A percentile compares a stretch with the other conserved stretches of the same genome.
phyloP scores from a whole-genome alignment of 192 early-diverging fungal genomes.

The Linnemannia elongata region DNA sequence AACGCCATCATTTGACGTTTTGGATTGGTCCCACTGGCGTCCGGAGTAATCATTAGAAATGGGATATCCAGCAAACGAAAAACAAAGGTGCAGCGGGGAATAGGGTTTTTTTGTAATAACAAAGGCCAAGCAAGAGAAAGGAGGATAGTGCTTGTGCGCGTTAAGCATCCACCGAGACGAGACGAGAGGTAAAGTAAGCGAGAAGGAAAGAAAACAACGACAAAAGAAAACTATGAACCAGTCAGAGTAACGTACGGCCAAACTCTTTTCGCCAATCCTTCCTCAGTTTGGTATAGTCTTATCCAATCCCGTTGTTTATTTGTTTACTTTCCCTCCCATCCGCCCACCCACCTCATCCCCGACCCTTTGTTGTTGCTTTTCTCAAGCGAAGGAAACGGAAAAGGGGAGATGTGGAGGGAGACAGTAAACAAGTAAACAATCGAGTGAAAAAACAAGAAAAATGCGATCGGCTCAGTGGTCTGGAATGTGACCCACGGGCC shows the following conservation, averaged over 20 bases:
- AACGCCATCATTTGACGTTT: too few relatives aligned
- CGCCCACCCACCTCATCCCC: neutral
- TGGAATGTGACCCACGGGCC: slow-evolving; percentile 9
- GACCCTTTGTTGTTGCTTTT: neutral
- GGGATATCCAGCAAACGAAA: neutral
- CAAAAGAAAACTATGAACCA: neutral
- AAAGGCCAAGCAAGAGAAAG: neutral
- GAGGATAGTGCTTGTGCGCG: neutral
- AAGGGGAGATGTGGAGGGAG: neutral
- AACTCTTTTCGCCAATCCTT: neutral
- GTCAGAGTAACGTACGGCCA: too few relatives aligned
- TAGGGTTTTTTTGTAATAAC: neutral
- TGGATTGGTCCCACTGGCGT: neutral
- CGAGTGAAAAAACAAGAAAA: neutral
- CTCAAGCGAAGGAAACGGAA: neutral
- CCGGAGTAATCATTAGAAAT: slow-evolving; percentile 3
- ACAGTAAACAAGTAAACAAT: neutral
- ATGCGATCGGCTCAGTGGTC: slow-evolving; percentile 3
- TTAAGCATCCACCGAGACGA: neutral
- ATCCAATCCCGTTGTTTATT: neutral
- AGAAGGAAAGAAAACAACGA: neutral
- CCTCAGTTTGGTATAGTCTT: neutral
- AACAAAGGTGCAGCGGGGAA: neutral
- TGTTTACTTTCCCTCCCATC: neutral
- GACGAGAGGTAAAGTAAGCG: too few relatives aligned